These are phyloP conservation scores for Setaria viridis DNA, from an alignment of 202 grass and related monocot species.

Conservation along the genomic window DNA sequence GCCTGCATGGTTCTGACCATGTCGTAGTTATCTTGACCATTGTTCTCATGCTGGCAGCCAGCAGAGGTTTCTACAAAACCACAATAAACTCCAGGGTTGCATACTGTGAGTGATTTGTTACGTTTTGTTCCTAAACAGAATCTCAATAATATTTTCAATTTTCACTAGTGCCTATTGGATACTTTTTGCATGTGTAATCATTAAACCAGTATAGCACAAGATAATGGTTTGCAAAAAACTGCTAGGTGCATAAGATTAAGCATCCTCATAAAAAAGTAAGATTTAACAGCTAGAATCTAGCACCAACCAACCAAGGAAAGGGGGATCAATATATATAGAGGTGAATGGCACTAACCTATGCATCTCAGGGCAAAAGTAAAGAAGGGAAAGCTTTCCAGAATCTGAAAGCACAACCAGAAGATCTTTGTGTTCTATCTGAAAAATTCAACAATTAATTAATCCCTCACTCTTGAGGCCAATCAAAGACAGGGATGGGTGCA, in stretches of 20 bases:
- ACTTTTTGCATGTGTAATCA: neutral
- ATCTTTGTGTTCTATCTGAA: constrained; percentile 85
- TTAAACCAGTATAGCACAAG: constrained; percentile 19
- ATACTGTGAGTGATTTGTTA: constrained; percentile 19
- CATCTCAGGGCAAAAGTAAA: constrained; percentile 88
- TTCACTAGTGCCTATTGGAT: neutral
- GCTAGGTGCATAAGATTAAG: constrained; percentile 11
- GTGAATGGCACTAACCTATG: constrained; percentile 70
- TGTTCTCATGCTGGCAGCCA: constrained; percentile 12
- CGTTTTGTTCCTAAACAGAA: constrained; percentile 10
- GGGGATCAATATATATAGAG: constrained; percentile 28
- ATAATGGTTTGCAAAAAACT: constrained; percentile 18
- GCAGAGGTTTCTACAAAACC: neutral
- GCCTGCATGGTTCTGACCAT: constrained; percentile 9
- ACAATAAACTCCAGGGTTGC: neutral
- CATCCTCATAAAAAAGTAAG: neutral
- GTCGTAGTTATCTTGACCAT: neutral
- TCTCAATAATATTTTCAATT: neutral
- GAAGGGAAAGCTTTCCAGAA: constrained; percentile 96
- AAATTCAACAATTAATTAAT: constrained; percentile 50
- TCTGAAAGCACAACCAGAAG: constrained; percentile 89
- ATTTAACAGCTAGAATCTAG: constrained; percentile 15
- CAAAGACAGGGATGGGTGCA: neutral
- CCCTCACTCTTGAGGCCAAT: constrained; percentile 3
- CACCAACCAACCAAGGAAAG: neutral